Evolutionary conservation across 1,284 basidiomycete genomes (phyloP).

Genomic region (Trametes hirsuta): DNA sequence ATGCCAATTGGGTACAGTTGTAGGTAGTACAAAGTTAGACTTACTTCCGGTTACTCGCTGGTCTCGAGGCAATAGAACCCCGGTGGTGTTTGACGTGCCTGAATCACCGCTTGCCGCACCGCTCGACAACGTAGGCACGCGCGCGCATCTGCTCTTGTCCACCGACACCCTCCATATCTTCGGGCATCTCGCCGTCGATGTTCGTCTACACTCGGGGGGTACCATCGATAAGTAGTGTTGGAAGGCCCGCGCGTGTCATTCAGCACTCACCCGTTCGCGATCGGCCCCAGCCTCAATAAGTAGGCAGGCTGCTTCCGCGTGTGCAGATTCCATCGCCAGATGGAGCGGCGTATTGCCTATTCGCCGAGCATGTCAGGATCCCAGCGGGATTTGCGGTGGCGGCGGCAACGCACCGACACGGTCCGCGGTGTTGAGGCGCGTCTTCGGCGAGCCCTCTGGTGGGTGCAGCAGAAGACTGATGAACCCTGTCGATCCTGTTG

Average conservation of each 20-base stretch:
- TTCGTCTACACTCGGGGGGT: constrained; percentile 58
- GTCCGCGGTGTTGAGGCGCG: constrained; percentile 86
- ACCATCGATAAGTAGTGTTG: background rate
- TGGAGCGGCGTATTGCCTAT: constrained; percentile 94
- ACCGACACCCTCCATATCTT: constrained; percentile 87
- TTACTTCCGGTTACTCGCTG: constrained; percentile 7
- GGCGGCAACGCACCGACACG: constrained; percentile 64
- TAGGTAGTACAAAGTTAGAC: constrained; percentile 13
- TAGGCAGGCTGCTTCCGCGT: constrained; percentile 86
- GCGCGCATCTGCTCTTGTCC: constrained; percentile 82
- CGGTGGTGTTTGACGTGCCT: background rate
- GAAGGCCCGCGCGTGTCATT: too few species aligned
- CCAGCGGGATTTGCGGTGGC: constrained; percentile 6
- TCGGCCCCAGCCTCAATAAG: constrained; percentile 95
- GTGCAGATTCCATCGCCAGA: constrained; percentile 92
- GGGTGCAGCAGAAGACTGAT: constrained; percentile 79
- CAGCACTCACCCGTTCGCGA: constrained; percentile 71
- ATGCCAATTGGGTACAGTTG: constrained; percentile 9
- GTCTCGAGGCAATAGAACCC: constrained; percentile 4
- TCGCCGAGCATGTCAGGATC: constrained; percentile 3
- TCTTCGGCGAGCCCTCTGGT: constrained; percentile 74
- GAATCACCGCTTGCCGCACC: constrained; percentile 53
- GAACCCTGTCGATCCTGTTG: constrained; percentile 89
- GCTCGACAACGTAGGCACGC: constrained; percentile 71
- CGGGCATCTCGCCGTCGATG: constrained; percentile 80